Base-by-base conservation (phyloP, 108 stramenopile species). In the Mediolabrus comicus region DNA sequence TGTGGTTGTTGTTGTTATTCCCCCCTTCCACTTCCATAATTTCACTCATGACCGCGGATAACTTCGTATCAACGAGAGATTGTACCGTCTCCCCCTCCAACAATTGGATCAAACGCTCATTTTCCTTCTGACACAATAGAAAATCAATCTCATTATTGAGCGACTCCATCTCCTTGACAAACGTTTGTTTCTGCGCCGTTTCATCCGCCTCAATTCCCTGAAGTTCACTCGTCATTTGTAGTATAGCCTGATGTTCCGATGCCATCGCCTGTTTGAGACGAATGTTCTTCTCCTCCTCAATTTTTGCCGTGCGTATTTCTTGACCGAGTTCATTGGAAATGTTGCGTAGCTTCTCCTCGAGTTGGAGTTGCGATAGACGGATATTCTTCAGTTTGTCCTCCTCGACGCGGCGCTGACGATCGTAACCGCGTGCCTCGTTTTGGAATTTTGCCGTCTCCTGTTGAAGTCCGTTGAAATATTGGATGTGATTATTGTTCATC, bases 111-210 rank as follows among this genome's bases (percentile, higher is more conserved):
- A 43, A 49, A 29, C 67, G 71, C 38, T 67, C 58, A 33, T 71
- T 62, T 43, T 71, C 77, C 7, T 53, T 43, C 6, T 66, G 57
- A 31, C 22, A 17, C 39, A 78, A 39, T 19, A 71, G 52, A 62
- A 54, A 28, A 49, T 78, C 77, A 30, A 62, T 38, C 28, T 78
- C 77, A 34, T 78, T 35, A 60, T 71, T 70, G 41, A 66, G 49
- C 14, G 49, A 51, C 38, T 78, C 77, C 77, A 78, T 78, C 56
- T 78, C 77, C 16, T 58, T 60, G 25, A 78, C 77, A 49, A 78
- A 78, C 7, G 66, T 66, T 28, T 27, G 53, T 55, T 78, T 78
- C 64, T 71, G 64, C 51, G 39, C 34, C 24, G 43, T 71, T 30
- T 78, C 77, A 22, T 78, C 65, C 9, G 65, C 38, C 27, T 78